These are phyloP conservation scores for Cutaneotrichosporon spelunceum DNA, from an alignment of 1,284 basidiomycete species.

Conservation along the genomic window DNA sequence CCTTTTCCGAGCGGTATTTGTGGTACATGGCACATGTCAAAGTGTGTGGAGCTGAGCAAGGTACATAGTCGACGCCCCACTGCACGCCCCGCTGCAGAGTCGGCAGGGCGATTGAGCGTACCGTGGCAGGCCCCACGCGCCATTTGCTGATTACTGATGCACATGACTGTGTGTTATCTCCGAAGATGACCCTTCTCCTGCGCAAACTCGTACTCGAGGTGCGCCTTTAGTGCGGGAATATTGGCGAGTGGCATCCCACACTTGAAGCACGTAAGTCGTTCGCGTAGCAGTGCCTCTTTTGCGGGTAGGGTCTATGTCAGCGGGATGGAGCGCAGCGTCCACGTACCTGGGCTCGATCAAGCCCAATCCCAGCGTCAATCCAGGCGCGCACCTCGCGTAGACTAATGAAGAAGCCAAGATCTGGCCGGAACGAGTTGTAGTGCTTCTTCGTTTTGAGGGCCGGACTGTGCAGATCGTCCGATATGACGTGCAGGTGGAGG, in stretches of 20 bases:
- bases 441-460: slow-evolving; percentile 87
- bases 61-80: too few species aligned
- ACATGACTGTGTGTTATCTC: too few species aligned
- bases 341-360: slow-evolving; percentile 12
- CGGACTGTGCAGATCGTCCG: slow-evolving; percentile 71
- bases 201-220: slow-evolving; percentile 45
- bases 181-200: background rate
- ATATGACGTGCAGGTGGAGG: slow-evolving; percentile 81
- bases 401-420: slow-evolving; percentile 78
- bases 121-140: too few species aligned
- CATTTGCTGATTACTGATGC: too few species aligned
- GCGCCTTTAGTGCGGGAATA: slow-evolving; percentile 69
- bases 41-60: too few species aligned
- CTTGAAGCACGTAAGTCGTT: slow-evolving; percentile 64
- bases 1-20: too few species aligned
- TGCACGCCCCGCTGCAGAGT: too few species aligned
- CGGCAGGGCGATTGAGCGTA: too few species aligned
- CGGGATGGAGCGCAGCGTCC: background rate
- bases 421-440: slow-evolving; percentile 89
- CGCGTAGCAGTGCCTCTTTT: slow-evolving; percentile 64
- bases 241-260: slow-evolving; percentile 63
- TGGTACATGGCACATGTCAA: too few species aligned
- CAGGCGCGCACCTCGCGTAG: slow-evolving; percentile 70
- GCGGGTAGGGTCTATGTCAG: slow-evolving; percentile 54
- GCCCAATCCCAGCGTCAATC: slow-evolving; percentile 59